These are phyloP conservation scores for Fusarium sp. DNA, from an alignment of 2,329 filamentous ascomycete species.

Conservation along the genomic window DNA sequence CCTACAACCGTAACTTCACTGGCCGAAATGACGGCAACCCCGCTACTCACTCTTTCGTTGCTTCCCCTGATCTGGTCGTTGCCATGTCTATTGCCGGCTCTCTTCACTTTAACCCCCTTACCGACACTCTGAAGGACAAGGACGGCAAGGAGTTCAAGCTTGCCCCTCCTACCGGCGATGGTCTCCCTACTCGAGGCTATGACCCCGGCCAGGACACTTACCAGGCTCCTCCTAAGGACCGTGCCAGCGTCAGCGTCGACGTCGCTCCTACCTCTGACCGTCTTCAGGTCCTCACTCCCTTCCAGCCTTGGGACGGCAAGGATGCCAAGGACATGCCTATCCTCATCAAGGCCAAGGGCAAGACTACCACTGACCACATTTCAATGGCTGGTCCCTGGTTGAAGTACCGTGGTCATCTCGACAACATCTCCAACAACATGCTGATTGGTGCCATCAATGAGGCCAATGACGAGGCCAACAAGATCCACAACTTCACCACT, in stretches of 20 bases:
- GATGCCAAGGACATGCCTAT: slow-evolving; percentile 87
- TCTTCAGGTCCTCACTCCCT: slow-evolving; percentile 91
- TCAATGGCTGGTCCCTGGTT: slow-evolving; percentile 97
- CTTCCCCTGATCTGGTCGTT: slow-evolving; percentile 90
- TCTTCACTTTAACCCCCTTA: slow-evolving; percentile 94
- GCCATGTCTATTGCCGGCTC: slow-evolving; percentile 86
- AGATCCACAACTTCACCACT: slow-evolving; percentile 90
- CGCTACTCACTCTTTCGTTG: slow-evolving; percentile 92
- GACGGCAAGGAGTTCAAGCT: slow-evolving; percentile 97
- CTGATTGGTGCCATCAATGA: slow-evolving; percentile 97
- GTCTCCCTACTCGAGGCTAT: slow-evolving; percentile 85
- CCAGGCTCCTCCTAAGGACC: slow-evolving; percentile 90
- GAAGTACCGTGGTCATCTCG: slow-evolving; percentile 98
- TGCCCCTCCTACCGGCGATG: slow-evolving; percentile 80
- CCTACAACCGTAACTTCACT: slow-evolving; percentile 99
- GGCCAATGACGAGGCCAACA: slow-evolving; percentile 97
- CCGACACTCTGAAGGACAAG: slow-evolving; percentile 91
- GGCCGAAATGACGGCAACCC: slow-evolving; percentile 97
- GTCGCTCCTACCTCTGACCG: slow-evolving; percentile 93
- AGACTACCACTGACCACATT: slow-evolving; percentile 99
- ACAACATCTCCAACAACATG: slow-evolving; percentile 99
- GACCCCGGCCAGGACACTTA: slow-evolving; percentile 94
- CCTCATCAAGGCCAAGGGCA: slow-evolving; percentile 96
- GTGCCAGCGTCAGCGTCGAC: slow-evolving; percentile 77
- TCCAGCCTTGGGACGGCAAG: slow-evolving; percentile 91